A percentile compares a stretch with the other conserved stretches of the same genome.
Evolutionary conservation across 2,329 filamentous ascomycete genomes (phyloP).

Genomic region (Aspergillus brunneoviolaceus): DNA sequence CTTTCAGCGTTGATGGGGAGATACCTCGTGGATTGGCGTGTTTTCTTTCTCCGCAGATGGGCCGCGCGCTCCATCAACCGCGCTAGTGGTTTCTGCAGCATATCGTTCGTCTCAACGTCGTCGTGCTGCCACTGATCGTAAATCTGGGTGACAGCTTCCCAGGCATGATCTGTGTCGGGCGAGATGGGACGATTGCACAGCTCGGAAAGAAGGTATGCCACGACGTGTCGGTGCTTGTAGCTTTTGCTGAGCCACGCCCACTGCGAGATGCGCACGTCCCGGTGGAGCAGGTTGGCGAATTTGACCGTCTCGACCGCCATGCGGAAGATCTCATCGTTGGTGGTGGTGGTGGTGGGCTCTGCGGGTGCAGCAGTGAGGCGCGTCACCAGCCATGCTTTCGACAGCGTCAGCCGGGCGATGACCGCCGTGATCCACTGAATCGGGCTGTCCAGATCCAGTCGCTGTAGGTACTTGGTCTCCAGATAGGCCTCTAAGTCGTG

Average conservation of each 20-base stretch:
- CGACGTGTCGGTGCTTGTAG: constrained; percentile 58
- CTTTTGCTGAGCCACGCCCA: constrained; percentile 60
- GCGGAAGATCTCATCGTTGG: constrained; percentile 60
- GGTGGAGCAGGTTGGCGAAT: constrained; percentile 60
- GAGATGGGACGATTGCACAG: constrained; percentile 40
- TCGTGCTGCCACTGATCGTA: constrained; percentile 19
- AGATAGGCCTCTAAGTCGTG: constrained; percentile 25
- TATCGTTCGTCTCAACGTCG: constrained; percentile 6
- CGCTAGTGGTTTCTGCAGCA: constrained; percentile 17
- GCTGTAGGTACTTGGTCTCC: constrained; percentile 23
- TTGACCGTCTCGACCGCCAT: constrained; percentile 67
- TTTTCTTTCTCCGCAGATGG: not conserved
- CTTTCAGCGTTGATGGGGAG: not conserved
- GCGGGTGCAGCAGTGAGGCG: constrained; percentile 12
- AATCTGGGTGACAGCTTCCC: constrained; percentile 25
- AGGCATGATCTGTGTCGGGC: constrained; percentile 22
- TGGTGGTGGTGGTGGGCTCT: not conserved
- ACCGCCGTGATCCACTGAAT: constrained; percentile 63
- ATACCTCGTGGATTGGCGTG: not conserved
- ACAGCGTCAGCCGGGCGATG: constrained; percentile 64
- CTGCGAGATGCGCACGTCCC: constrained; percentile 53
- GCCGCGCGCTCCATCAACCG: constrained; percentile 21
- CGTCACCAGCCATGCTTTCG: constrained; percentile 61
- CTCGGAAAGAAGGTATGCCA: constrained; percentile 56
- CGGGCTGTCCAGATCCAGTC: constrained; percentile 41